Conservation (phyloP, 768 basidiomycete species). For the Phaeotremella skinneri region DNA sequence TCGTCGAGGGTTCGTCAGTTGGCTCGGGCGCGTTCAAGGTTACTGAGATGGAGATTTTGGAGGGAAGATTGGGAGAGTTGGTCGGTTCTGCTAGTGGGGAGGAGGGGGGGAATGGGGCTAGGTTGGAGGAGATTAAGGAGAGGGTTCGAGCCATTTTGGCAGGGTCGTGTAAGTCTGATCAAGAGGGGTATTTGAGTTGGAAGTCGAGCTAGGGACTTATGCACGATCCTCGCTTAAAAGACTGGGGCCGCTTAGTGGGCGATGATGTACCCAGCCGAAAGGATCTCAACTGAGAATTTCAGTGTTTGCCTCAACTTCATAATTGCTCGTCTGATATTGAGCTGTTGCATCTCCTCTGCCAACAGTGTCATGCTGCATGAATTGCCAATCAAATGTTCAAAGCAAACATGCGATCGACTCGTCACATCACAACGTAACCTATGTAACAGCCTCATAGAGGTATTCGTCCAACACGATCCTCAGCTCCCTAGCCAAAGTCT, state of each 20-base stretch:
- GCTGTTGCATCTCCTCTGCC: no score
- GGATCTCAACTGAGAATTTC: no score
- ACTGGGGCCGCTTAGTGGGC: no score
- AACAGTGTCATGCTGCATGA: no score
- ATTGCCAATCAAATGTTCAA: not conserved
- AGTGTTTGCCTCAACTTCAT: no score
- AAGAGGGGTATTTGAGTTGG: conserved; percentile 42
- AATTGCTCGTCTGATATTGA: no score
- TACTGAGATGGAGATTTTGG: conserved; percentile 58
- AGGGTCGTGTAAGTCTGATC: conserved; percentile 54
- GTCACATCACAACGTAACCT: not conserved
- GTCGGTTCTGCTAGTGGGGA: conserved; percentile 59
- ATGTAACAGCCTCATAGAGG: conserved; percentile 36
- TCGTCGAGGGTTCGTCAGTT: conserved; percentile 66
- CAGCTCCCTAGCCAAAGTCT: conserved; percentile 35
- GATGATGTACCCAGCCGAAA: no score
- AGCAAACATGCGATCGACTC: no score
- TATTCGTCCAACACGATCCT: conserved; percentile 43
- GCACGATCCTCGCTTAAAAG: no score
- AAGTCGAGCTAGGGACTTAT: conserved; percentile 13
- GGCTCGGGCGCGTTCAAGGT: conserved; percentile 64
- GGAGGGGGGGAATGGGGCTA: conserved; percentile 54
- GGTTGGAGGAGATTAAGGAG: conserved; percentile 56
- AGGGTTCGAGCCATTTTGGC: conserved; percentile 74
- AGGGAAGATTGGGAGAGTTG: conserved; percentile 56